Evolutionary conservation across 257 asterid genomes (phyloP).

Genomic region (Primulina eburnea): DNA sequence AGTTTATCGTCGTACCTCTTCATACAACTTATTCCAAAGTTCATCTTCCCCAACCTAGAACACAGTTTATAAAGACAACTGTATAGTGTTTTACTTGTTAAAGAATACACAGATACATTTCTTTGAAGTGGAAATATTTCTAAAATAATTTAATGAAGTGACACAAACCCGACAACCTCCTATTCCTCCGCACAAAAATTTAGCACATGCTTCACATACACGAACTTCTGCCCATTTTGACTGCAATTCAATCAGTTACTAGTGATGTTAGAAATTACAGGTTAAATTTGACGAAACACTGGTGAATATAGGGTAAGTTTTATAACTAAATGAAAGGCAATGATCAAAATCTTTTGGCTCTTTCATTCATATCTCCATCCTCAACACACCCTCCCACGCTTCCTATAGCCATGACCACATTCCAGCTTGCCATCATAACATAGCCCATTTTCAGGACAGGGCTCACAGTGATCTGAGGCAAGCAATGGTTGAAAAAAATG

Average conservation of each 20-base stretch:
- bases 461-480: constrained; percentile 68
- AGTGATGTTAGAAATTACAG: constrained; percentile 23
- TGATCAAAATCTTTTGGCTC: constrained; percentile 54
- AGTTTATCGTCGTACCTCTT: constrained; percentile 36
- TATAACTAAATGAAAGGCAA: constrained; percentile 11
- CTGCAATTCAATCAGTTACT: constrained; percentile 50
- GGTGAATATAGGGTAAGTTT: background rate
- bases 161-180: constrained; percentile 73
- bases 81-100: background rate
- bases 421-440: constrained; percentile 74
- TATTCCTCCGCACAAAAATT: constrained; percentile 59
- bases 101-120: constrained; percentile 16
- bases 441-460: constrained; percentile 76
- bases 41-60: constrained; percentile 62
- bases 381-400: constrained; percentile 70
- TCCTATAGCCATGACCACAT: constrained; percentile 61
- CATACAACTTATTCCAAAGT: constrained; percentile 43
- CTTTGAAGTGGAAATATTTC: background rate
- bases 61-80: constrained; percentile 16
- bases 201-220: constrained; percentile 65
- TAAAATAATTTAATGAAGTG: constrained; percentile 17
- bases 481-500: constrained; percentile 20
- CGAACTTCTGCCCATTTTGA: constrained; percentile 58
- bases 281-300: constrained; percentile 2
- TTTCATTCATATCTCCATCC: constrained; percentile 61